Evolutionary conservation across 495 filamentous ascomycete genomes (phyloP).

Genomic region (Staphylotrichum longicolle): DNA sequence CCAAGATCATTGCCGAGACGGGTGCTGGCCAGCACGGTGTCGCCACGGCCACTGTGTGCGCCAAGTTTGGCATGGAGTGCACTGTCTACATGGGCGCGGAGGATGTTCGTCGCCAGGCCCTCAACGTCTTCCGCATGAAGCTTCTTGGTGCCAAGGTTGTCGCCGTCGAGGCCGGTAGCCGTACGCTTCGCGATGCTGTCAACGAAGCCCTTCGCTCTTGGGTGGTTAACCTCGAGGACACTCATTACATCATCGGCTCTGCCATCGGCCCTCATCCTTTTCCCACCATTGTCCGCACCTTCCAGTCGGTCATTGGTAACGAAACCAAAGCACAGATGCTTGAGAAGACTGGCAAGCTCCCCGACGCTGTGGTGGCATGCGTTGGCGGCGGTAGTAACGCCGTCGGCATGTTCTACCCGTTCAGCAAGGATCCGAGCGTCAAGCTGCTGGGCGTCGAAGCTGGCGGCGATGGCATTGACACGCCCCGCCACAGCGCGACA

Average conservation of each 20-base stretch:
- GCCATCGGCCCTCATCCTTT: slow-evolving; percentile 95
- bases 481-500: slow-evolving; percentile 81
- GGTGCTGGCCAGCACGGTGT: slow-evolving; percentile 97
- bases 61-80: slow-evolving; percentile 94
- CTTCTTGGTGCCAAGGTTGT: slow-evolving; percentile 88
- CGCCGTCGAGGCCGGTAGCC: slow-evolving; percentile 79
- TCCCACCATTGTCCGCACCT: slow-evolving; percentile 92
- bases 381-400: slow-evolving; percentile 93
- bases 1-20: slow-evolving; percentile 90
- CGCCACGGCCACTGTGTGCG: slow-evolving; percentile 91
- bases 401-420: slow-evolving; percentile 95
- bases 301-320: slow-evolving; percentile 88
- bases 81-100: slow-evolving; percentile 96
- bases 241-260: slow-evolving; percentile 94
- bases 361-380: slow-evolving; percentile 93
- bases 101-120: slow-evolving; percentile 86
- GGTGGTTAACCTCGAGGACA: slow-evolving; percentile 82
- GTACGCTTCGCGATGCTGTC: slow-evolving; percentile 88
- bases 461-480: slow-evolving; percentile 92
- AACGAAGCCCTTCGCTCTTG: slow-evolving; percentile 90
- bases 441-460: slow-evolving; percentile 93
- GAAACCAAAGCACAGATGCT: slow-evolving; percentile 91
- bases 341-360: slow-evolving; percentile 76
- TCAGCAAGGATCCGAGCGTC: slow-evolving; percentile 78
- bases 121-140: slow-evolving; percentile 96